Base-by-base conservation (phyloP, 495 filamentous ascomycete species). In the Penicillium odoratum region DNA sequence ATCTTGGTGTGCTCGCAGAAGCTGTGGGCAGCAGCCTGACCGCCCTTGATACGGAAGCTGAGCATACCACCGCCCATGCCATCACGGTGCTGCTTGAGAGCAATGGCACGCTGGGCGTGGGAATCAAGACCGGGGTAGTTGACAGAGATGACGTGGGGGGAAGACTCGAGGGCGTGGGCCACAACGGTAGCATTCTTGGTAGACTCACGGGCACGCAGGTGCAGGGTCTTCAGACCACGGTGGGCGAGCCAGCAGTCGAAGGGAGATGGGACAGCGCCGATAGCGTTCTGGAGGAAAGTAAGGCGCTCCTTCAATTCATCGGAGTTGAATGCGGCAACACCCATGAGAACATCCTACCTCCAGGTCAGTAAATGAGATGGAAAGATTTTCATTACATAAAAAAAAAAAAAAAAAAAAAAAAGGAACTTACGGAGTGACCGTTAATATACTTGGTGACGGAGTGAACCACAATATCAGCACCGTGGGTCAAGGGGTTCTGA, bases 391-490 rank as follows among this genome's bases (percentile, higher is more conserved):
- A 13, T 33, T n/a, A n/a, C n/a, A n/a, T n/a, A n/a, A n/a, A n/a
- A n/a, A 10, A n/a, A 2, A 28, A 29, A 4, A 43, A 48, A 29
- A 26, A 5, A 21, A 42, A 16, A 7, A 9, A 47, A 49, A 29
- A 25, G 26, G 45, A 47, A 64, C 78, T 48, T 71, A 83, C 83
- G 10, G 84, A 88, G 75, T 99, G 94, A 7, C 94, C 94, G 69
- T 99, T 99, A 73, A 99, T 98, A 76, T 98, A 99, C 74, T 99
- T 99, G 7, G 94, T 99, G n/a, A 99, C 94, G 40, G 88, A 93
- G 79, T 99, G 94, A n/a, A 98, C 87, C 44, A 98, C 94, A 47
- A 99, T 92, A 68, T 99, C 95, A 36, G 94, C 94, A 64, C 94
- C 94, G 74, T 95, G 91, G 63, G 92, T 85, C 28, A 99, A 81